These are phyloP conservation scores for Arthroderma uncinatum DNA, from an alignment of 2,329 filamentous ascomycete genomes.

Conservation along the genomic window DNA sequence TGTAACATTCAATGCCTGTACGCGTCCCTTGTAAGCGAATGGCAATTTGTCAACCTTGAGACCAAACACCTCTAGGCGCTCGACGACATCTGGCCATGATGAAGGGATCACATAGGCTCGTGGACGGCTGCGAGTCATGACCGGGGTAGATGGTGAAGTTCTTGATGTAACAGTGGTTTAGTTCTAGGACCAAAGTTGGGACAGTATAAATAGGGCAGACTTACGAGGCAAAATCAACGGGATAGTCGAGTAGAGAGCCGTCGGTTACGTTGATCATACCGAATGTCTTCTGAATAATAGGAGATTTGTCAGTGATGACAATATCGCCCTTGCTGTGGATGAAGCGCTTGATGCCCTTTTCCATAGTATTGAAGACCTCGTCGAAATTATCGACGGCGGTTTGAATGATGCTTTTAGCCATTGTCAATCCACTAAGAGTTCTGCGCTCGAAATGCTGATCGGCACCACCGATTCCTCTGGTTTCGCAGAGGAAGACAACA, in stretches of 20 bases:
- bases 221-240: slow-evolving; percentile 7
- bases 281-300: background rate
- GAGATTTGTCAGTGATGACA: slow-evolving; percentile 2
- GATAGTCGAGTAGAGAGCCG: background rate
- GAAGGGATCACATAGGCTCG: slow-evolving; percentile 4
- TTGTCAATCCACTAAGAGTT: slow-evolving; percentile 4
- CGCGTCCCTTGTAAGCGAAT: slow-evolving; percentile 1
- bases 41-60: slow-evolving; percentile 1
- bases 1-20: slow-evolving; percentile 6
- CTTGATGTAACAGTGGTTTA: background rate
- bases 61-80: slow-evolving; percentile 1
- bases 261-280: slow-evolving; percentile 4
- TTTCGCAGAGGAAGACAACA: slow-evolving; percentile 7
- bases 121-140: slow-evolving; percentile 7
- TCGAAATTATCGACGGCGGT: slow-evolving; percentile 6
- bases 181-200: background rate
- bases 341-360: slow-evolving; percentile 6
- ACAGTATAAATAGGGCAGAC: background rate
- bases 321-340: slow-evolving; percentile 5
- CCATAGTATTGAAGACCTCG: slow-evolving; percentile 5
- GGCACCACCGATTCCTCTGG: slow-evolving; percentile 7
- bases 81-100: slow-evolving; percentile 2
- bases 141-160: background rate
- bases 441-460: slow-evolving; percentile 6
- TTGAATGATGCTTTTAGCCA: slow-evolving; percentile 5